Conservation (phyloP, 371 early-diverging fungal species). For the Mucor piriformis region DNA sequence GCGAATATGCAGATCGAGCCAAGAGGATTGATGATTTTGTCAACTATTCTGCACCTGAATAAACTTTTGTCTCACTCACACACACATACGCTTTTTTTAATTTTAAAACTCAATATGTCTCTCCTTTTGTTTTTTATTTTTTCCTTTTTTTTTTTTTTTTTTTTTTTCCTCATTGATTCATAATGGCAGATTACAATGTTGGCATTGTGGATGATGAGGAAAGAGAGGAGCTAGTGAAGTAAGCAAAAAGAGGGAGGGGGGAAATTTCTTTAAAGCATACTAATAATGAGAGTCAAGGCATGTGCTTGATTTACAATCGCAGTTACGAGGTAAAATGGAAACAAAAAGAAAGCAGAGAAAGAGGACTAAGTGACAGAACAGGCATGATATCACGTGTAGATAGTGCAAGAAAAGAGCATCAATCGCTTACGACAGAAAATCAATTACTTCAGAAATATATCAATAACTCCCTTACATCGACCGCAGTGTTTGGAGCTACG, state of each 20-base stretch:
- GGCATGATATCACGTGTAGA: slow-evolving; percentile 51
- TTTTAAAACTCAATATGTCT: not conserved
- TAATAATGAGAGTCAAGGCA: slow-evolving; percentile 21
- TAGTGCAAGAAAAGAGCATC: slow-evolving; percentile 46
- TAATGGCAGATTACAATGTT: slow-evolving; percentile 18
- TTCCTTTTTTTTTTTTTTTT: not conserved
- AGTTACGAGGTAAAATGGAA: slow-evolving; percentile 34
- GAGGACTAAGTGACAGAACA: not conserved
- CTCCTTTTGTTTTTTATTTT: not conserved
- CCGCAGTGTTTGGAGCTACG: slow-evolving; percentile 61
- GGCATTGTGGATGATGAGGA: slow-evolving; percentile 24
- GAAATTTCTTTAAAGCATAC: too few species aligned
- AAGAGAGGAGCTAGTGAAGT: slow-evolving; percentile 42
- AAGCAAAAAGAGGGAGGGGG: slow-evolving; percentile 5
- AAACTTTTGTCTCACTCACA: too few species aligned
- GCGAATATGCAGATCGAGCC: slow-evolving; percentile 35
- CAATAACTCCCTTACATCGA: slow-evolving; percentile 57
- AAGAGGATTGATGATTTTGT: slow-evolving; percentile 34
- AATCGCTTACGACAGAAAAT: slow-evolving; percentile 53
- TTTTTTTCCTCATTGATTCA: not conserved
- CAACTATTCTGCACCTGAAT: too few species aligned
- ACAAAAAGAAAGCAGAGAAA: not conserved
- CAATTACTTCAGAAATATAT: slow-evolving; percentile 59
- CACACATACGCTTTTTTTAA: slow-evolving; percentile 4
- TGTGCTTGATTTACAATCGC: slow-evolving; percentile 45